These are phyloP conservation scores for Panicum hallii DNA, from an alignment of 202 grass and related monocot species.

Conservation along the genomic window DNA sequence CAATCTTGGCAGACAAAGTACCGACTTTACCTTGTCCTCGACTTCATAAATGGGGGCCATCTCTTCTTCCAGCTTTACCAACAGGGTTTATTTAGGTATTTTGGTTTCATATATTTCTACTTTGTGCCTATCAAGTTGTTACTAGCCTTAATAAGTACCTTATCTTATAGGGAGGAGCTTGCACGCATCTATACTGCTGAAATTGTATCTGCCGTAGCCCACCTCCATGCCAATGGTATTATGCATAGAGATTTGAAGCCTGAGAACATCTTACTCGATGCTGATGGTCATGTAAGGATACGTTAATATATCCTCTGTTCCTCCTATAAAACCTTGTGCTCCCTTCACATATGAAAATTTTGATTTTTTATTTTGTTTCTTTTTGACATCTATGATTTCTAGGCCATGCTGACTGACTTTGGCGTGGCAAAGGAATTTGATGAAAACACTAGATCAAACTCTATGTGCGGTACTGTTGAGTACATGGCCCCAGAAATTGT, in stretches of 20 bases:
- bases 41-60: constrained; percentile 97
- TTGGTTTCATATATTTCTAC: constrained; percentile 31
- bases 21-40: constrained; percentile 88
- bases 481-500: constrained; percentile 99
- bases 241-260: constrained; percentile 99
- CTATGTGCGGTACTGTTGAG: constrained; percentile 91
- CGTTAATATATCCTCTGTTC: background rate
- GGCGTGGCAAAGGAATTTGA: constrained; percentile 96
- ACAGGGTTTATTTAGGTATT: constrained; percentile 96
- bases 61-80: constrained; percentile 98
- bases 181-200: constrained; percentile 85
- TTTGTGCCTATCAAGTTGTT: constrained; percentile 20
- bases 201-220: constrained; percentile 90
- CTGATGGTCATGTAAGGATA: constrained; percentile 83
- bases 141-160: constrained; percentile 28
- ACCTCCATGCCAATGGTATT: constrained; percentile 93
- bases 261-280: constrained; percentile 96
- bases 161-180: constrained; percentile 81
- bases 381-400: constrained; percentile 1
- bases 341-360: background rate
- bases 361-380: background rate
- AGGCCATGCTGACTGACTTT: constrained; percentile 98
- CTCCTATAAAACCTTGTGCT: background rate
- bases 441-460: constrained; percentile 96
- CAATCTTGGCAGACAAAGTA: constrained; percentile 84